These are phyloP conservation scores for Globisporangium nodosum DNA, from an alignment of 352 stramenopile species.

Conservation along the genomic window DNA sequence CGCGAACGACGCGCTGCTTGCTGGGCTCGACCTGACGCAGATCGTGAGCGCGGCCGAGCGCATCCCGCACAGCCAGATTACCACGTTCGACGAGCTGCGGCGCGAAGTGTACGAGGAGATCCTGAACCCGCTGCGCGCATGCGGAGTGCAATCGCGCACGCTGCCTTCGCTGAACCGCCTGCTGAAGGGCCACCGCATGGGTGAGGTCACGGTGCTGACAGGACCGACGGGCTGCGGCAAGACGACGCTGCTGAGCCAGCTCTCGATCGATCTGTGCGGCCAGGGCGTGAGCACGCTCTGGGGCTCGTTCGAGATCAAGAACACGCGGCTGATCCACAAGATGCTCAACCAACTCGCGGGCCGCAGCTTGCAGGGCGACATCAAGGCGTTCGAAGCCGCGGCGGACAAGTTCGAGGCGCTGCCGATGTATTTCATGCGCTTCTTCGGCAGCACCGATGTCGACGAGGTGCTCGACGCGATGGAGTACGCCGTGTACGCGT, in stretches of 20 bases:
- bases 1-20: slow-evolving; percentile 96
- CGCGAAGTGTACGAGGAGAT: slow-evolving; percentile 94
- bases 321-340: slow-evolving; percentile 96
- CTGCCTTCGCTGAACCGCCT: slow-evolving; percentile 94
- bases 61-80: slow-evolving; percentile 92
- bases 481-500: slow-evolving; percentile 97
- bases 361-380: slow-evolving; percentile 55
- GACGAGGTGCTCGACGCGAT: slow-evolving; percentile 97
- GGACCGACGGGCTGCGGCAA: slow-evolving; percentile 96
- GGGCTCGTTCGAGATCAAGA: slow-evolving; percentile 99
- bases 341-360: slow-evolving; percentile 95
- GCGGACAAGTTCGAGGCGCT: slow-evolving; percentile 92
- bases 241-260: slow-evolving; percentile 91
- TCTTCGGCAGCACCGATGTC: slow-evolving; percentile 95
- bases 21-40: slow-evolving; percentile 81
- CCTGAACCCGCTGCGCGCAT: slow-evolving; percentile 91
- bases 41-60: slow-evolving; percentile 81
- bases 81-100: slow-evolving; percentile 91
- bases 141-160: slow-evolving; percentile 88
- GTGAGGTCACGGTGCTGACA: slow-evolving; percentile 98
- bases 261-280: slow-evolving; percentile 89
- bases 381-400: slow-evolving; percentile 73
- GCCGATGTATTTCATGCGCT: slow-evolving; percentile 98
- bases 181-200: slow-evolving; percentile 95
- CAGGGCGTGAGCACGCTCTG: slow-evolving; percentile 97